Evolutionary conservation across 2,329 filamentous ascomycete genomes (phyloP), one percentile per base, ranked within the genome.

Genomic region (Aspergillus persii): DNA sequence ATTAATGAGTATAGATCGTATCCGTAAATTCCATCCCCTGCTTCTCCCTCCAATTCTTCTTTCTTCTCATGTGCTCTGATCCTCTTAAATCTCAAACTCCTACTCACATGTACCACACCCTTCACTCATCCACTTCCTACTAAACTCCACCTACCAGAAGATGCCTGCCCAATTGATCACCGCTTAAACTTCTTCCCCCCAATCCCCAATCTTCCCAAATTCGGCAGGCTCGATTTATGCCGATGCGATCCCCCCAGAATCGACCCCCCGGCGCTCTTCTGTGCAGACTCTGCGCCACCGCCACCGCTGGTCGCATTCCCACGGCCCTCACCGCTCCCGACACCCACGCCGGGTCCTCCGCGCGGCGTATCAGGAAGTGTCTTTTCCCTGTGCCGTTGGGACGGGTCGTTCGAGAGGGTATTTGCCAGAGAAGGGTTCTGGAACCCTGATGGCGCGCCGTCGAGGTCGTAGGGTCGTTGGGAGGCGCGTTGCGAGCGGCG

Each of bases 181-280:
- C 71, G 71, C 64, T 77, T 79, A 53, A 68, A 69, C 57, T 85
- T 86, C 48, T 87, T 86, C 48, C 87, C 80, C 15, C 90, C 88
- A 36, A 89, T 89, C n/a, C 88, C 89, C 51, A 92, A 75, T 58
- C 89, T 81, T 4, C 89, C 88, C 71, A 92, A 85, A 69, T 90
- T 87, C 4, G 88, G 86, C 46, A 92, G 75, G 50, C 86, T 85
- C 8, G 84, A 83, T 68, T 84, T 84, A 48, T 82, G 83, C 75
- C 89, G 90, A 36, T 81, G 77, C 33, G 77, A 74, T 47, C 80
- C 76, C 8, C 79, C 68, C 51, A 68, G 63, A 46, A 73, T 63
- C 26, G 71, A 65, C 6, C 61, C 60, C n/a, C 61, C 60, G 8
- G 60, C 59, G 12, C 63, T 59, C 36, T 71, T 71, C 31, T 65